Evolutionary conservation across 371 early-diverging fungal species (phyloP), one percentile per base, ranked within the genome.

Genomic region (Lichtheimia ramosa): DNA sequence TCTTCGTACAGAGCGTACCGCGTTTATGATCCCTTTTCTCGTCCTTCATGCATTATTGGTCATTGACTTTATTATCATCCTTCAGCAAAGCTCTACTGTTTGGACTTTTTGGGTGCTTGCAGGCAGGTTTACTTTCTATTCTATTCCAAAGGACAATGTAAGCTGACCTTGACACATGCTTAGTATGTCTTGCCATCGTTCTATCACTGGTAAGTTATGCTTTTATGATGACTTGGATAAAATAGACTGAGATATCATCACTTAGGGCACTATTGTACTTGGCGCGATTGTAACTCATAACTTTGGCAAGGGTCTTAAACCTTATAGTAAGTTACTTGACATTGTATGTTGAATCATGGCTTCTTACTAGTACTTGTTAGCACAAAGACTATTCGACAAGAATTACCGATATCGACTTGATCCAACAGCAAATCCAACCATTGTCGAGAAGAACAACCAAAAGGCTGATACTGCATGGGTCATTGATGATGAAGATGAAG

Each of bases 31-130:
- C n/a, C 21, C 46, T 0, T 81, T 71, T 25, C 49, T 72, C 28
- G 49, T 68, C 0, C 61, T 75, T 25, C 77, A 77, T 10, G 48
- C 53, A 5, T 58, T 77, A 16, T 49, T 75, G 56, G 54, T 65
- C 13, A 63, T 77, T 3, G 81, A 81, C 51, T 81, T 81, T 56
- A 57, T 70, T 24, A 56, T 77, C 13, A 56, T 81, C 2, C 49
- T 81, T 23, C 69, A 69, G 20, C 77, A 81, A 54, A 77, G 77
- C 43, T 65, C 72, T 7, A 58, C 63, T 15, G 59, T 61, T 24
- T 81, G 81, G 81, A 66, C 71, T 0, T 81, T 81, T 57, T 81
- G 81, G 81, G 77, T 71, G 14, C 50, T 81, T 27, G 74, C 75
- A 61, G 80, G 81, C 73, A 80, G 61, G 55, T 23, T 14, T 48